Evolutionary conservation across 495 filamentous ascomycete species (phyloP), one percentile per base, ranked within the genome.

Genomic region (Lasiosphaeria hispida): DNA sequence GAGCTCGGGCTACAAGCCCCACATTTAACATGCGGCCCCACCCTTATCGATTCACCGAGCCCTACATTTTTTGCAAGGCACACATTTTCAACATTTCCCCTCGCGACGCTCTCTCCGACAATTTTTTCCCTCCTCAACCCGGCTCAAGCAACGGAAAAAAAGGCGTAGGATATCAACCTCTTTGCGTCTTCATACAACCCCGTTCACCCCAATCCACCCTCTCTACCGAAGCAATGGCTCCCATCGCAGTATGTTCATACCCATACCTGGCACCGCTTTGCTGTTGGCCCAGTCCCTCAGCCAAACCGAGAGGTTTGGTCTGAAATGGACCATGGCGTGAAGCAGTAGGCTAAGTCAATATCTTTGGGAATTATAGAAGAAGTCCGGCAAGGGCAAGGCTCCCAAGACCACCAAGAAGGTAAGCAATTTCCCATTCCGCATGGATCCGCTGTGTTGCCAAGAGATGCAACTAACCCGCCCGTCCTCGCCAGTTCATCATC

Each of bases 271-370:
- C 80, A 84, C 74, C 77, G 90, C 91, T 95, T 95, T 95, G 90
- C 91, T 95, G 90, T 88, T 86, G 80, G 74, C 73, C 76, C 70
- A 77, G 71, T 75, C 72, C 72, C 64, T 64, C 67, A 44, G 48
- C 36, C 59, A 33, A 45, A 33, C 14, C 17, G 14, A 19, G 35
- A 37, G 34, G 57, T 39, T 59, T 54, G 55, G 17, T 44, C 44
- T 53, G 65, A 61, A 68, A 65, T 15, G 70, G 69, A 78, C 70
- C 57, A 75, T 75, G 78, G 79, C 72, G 80, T 82, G 83, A 89
- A 90, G 83, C 91, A 96, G 91, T 95, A 96, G 92, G 92, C 91
- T 95, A 89, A 94, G 77, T 81, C 75, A 76, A 77, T 65, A 63
- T 71, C 75, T 70, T 71, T 72, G 65, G 67, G 55, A 58, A 38